A percentile compares a stretch with the other conserved stretches of the same genome.
Evolutionary conservation across 2,329 filamentous ascomycete genomes (phyloP).

Genomic region (Zarea fungicola): DNA sequence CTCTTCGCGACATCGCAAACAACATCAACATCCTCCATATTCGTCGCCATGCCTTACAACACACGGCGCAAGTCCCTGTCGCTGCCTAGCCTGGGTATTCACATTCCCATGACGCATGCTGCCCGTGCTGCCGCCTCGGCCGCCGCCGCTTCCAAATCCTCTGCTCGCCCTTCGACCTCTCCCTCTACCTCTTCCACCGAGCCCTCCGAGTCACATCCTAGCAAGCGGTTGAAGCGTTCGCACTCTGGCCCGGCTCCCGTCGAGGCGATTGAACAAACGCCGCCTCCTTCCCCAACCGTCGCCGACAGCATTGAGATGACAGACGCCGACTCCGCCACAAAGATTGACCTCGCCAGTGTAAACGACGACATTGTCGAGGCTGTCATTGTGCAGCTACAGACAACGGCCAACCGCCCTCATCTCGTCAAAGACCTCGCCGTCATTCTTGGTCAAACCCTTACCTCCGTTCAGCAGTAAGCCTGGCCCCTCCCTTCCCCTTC

Average conservation of each 20-base stretch:
- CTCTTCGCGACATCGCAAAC: conserved; percentile 1
- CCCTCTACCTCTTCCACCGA: conserved; percentile 20
- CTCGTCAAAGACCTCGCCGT: conserved; percentile 89
- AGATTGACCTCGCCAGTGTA: conserved; percentile 68
- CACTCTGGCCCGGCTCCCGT: conserved; percentile 50
- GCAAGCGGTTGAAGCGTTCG: conserved; percentile 73
- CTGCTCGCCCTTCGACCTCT: conserved; percentile 12
- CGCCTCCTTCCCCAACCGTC: conserved; percentile 39
- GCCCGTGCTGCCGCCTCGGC: conserved; percentile 49
- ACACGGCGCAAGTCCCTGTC: conserved; percentile 95
- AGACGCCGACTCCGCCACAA: conserved; percentile 21
- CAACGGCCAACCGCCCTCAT: conserved; percentile 86
- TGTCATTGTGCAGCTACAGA: conserved; percentile 81
- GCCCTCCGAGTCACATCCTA: conserved; percentile 35
- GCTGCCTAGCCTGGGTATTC: conserved; percentile 86
- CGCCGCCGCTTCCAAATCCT: conserved; percentile 26
- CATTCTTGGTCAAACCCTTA: conserved; percentile 68
- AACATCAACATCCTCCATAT: not conserved
- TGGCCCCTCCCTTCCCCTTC: conserved; percentile 12
- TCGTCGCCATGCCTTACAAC: conserved; percentile 78
- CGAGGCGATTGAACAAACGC: conserved; percentile 75
- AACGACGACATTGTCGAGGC: conserved; percentile 94
- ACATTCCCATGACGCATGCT: conserved; percentile 65
- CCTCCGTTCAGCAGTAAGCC: conserved; percentile 86
- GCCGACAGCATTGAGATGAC: conserved; percentile 24